Base-by-base conservation (phyloP, 2,329 filamentous ascomycete species). In the Aspergillus sp. region DNA sequence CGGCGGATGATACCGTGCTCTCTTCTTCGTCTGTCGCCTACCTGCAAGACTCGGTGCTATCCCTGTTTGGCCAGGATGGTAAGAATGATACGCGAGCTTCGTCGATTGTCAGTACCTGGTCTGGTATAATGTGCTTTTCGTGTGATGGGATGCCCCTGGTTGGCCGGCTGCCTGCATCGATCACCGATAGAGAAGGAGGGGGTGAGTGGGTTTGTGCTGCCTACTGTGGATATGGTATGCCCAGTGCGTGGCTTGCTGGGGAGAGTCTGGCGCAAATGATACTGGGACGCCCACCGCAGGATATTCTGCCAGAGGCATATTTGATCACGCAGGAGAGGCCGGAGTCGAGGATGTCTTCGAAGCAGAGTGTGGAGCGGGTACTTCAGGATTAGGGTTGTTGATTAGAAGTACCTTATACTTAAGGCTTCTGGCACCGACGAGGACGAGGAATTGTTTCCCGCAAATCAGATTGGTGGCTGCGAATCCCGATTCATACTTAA, bases 201-300 rank as follows among this genome's bases (percentile, higher is more conserved):
- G 64, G 65, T 15, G 70, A 73, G 57, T 89, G 83, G 81, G 73
- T 86, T 2, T 79, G 78, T n/a, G 84, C 82, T 2, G 80, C 83
- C 9, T 89, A 89, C 64, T 86, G 88, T 68, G 87, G 87, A 1
- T 84, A 89, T 69, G 85, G 86, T 0, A 89, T 89, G 87, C 75
- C 52, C 80, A 87, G 82, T 79, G 87, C 68, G 49, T 68, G 65
- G 65, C 62, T 59, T 46, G 60, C 64, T 43, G 70, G 68, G 2
- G 66, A 71, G 47, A 67, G 64, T 2, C 49, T 73, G 40, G 70
- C 61, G 3, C 56, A 60, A 51, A 69, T 68, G 64, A 64, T 74
- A 52, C 59, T 75, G n/a, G 64, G 68, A 3, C 9, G 9, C 8
- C 3, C 27, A 11, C 27, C 27, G 9, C 27, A 31, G 9, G 27